Evolutionary conservation across 163 green algal species (phyloP).

Genomic region (Scenedesmus sp.): DNA sequence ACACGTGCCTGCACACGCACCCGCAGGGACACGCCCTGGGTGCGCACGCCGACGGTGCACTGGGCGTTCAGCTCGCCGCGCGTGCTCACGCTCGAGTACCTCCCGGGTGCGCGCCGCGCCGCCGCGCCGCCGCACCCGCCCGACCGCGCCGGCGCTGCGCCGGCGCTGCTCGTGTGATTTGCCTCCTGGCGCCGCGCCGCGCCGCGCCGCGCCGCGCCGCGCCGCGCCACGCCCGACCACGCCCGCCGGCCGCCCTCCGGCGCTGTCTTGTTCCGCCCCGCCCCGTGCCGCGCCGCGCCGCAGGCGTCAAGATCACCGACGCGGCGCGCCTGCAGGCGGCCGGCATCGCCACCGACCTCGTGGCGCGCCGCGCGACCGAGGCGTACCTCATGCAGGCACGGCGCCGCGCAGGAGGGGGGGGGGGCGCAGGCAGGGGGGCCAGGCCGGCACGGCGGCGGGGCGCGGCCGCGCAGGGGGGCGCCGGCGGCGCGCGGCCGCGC

Average conservation of each 20-base stretch:
- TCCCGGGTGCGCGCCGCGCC: conserved; percentile 62
- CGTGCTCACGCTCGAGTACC: conserved; percentile 89
- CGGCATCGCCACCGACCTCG: conserved; percentile 60
- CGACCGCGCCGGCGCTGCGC: too few species aligned
- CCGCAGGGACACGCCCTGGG: conserved; percentile 56
- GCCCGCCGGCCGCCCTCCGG: too few species aligned
- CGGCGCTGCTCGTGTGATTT: conserved; percentile 1
- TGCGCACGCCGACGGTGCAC: conserved; percentile 78
- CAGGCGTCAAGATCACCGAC: conserved; percentile 75
- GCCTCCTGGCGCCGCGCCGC: too few species aligned
- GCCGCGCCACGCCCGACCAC: too few species aligned
- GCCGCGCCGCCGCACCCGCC: too few species aligned
- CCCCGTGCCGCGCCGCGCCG: background rate
- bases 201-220: too few species aligned
- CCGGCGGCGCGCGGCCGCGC: too few species aligned
- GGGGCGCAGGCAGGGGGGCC: too few species aligned
- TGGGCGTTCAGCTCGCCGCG: conserved; percentile 77
- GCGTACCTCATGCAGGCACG: conserved; percentile 81
- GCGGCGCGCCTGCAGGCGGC: conserved; percentile 52
- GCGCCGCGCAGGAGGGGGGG: too few species aligned
- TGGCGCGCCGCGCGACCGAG: conserved; percentile 78
- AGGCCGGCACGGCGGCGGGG: too few species aligned
- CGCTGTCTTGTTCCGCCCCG: too few species aligned
- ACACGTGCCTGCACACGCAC: background rate
- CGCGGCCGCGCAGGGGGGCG: too few species aligned